Evolutionary conservation across 2,329 filamentous ascomycete species (phyloP).

Genomic region (Fusarium sp.): DNA sequence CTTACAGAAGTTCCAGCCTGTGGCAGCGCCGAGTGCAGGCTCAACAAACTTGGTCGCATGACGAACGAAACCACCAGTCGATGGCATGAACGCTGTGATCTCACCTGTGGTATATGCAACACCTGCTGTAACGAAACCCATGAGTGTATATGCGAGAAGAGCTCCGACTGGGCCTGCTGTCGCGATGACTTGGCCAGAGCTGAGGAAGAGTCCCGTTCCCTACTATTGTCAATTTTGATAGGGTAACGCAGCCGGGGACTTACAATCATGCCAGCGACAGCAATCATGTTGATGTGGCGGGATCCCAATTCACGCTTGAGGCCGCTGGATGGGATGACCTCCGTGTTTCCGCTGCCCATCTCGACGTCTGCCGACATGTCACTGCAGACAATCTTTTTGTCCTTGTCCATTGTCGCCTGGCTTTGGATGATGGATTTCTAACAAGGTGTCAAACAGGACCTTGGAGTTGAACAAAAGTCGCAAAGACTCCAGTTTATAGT

Average conservation of each 20-base stretch:
- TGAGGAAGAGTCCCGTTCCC: not conserved
- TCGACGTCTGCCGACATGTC: not conserved
- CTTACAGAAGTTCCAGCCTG: not conserved
- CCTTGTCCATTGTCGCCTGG: not conserved
- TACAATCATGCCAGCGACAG: not conserved
- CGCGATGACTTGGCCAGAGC: not conserved
- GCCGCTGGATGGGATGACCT: not conserved
- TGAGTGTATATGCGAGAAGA: not conserved
- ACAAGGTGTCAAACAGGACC: too few species aligned
- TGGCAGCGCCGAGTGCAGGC: not conserved
- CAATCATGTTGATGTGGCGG: not conserved
- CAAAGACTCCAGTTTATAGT: not conserved
- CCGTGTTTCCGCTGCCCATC: not conserved
- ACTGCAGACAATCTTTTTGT: not conserved
- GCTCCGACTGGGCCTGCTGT: not conserved
- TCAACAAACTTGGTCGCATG: not conserved
- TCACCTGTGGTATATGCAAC: not conserved
- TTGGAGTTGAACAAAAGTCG: too few species aligned
- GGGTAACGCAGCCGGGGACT: rapidly evolving
- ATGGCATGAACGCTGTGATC: not conserved
- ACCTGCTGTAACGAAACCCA: not conserved
- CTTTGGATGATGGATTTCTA: too few species aligned
- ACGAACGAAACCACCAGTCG: not conserved
- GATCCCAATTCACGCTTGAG: not conserved
- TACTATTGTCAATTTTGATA: not conserved